These are phyloP conservation scores for Phytophthora hybrid DNA, from an alignment of 352 stramenopile genomes.

Conservation along the genomic window DNA sequence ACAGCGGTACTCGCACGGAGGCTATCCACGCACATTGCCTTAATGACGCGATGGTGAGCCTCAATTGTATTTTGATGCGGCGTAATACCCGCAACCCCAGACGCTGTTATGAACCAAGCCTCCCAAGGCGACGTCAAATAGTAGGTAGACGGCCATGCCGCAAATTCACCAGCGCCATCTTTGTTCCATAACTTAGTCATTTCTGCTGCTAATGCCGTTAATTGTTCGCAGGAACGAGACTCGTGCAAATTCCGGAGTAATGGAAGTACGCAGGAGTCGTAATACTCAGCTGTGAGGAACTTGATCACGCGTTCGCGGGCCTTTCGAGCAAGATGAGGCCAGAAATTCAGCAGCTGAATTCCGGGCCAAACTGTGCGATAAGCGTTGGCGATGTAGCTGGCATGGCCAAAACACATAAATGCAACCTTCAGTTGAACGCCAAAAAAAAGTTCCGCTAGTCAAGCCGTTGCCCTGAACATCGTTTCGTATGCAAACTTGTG, in stretches of 20 bases:
- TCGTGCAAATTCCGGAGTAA: neutral
- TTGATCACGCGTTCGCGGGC: neutral
- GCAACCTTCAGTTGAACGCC: neutral
- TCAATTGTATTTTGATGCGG: neutral
- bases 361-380: neutral
- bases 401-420: neutral
- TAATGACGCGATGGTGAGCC: neutral
- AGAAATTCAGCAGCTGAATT: neutral
- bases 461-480: neutral
- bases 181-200: neutral
- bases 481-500: neutral
- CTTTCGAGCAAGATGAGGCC: neutral
- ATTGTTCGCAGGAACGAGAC: neutral
- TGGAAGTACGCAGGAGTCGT: neutral
- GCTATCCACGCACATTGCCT: neutral
- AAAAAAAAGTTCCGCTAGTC: neutral
- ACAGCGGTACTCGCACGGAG: neutral
- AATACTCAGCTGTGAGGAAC: neutral
- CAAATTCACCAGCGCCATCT: neutral
- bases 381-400: neutral
- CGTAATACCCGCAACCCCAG: neutral
- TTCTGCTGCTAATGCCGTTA: no score
- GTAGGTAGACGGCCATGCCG: neutral
- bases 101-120: neutral
- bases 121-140: neutral